Percentiles rank a stretch among this genome's conserved stretches.
Evolutionary conservation across 2,329 filamentous ascomycete species (phyloP).

Genomic region (Colletotrichum sp.): DNA sequence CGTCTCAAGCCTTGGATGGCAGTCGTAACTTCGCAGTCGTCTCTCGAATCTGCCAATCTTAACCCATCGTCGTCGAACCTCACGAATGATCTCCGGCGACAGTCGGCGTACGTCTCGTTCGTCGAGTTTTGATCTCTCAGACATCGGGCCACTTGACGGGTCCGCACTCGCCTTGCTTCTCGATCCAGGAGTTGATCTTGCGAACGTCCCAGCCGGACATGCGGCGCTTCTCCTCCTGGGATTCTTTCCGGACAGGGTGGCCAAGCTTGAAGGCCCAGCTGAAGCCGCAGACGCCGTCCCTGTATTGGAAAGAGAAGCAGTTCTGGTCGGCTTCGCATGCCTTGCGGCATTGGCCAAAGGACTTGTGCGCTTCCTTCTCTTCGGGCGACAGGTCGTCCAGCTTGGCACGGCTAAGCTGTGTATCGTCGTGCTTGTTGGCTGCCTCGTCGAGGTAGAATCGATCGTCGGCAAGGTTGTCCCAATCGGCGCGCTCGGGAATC

Average conservation of each 20-base stretch:
- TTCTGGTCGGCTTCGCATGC: constrained; percentile 43
- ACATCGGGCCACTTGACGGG: constrained; percentile 34
- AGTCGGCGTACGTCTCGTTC: background rate
- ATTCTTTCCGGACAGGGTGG: constrained; percentile 34
- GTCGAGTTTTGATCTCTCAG: background rate
- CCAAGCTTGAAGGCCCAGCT: constrained; percentile 42
- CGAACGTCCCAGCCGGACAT: constrained; percentile 47
- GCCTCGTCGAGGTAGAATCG: constrained; percentile 42
- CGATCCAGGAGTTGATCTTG: constrained; percentile 45
- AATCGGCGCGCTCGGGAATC: constrained; percentile 44
- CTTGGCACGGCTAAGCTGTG: constrained; percentile 35
- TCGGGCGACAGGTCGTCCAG: constrained; percentile 34
- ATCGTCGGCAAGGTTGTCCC: constrained; percentile 59
- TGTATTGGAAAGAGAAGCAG: constrained; percentile 48
- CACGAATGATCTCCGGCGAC: background rate
- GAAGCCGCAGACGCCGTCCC: constrained; percentile 41
- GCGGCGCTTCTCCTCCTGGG: constrained; percentile 31
- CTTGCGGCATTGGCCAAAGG: constrained; percentile 45
- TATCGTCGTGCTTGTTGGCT: constrained; percentile 31
- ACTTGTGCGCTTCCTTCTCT: constrained; percentile 46
- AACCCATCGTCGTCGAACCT: background rate
- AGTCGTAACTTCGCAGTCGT: background rate
- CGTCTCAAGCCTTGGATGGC: constrained; percentile 8
- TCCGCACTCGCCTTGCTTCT: constrained; percentile 38
- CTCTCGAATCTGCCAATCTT: background rate